Base-by-base conservation (phyloP, 768 basidiomycete species). In the Suillus americanus region DNA sequence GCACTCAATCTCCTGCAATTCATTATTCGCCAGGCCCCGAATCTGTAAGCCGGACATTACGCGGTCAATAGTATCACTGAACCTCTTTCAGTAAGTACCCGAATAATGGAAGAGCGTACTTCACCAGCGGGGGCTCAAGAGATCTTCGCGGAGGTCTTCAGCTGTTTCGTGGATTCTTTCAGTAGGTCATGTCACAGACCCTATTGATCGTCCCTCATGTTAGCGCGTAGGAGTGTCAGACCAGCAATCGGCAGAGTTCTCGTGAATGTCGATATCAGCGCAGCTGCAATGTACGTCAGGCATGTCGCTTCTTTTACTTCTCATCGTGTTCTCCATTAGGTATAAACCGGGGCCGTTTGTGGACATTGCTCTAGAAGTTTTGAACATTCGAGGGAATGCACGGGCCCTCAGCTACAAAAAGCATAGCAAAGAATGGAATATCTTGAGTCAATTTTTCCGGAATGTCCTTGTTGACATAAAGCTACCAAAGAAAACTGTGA, bases 1-100 rank as follows among this genome's bases (percentile, higher is more conserved):
- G 83, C 84, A 0, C 76, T 79, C 0, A 86, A 83, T 59, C 68
- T 86, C 7, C 65, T 86, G 0, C 84, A 86, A 62, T 73, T 86
- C 3, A 76, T 86, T 13, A 67, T 86, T 5, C 79, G 83, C 0
- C 84, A 86, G 62, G 79, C 73, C 0, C 77, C 80, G 0, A 85
- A 86, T 51, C 69, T 80, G 85, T 83, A 62, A 45, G 80, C 73
- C 18, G 20, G 30, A 50, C 37, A 38, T 54, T 55, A 33, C 48
- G 16, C 18, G 46, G 35, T 18, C 18, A 53, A 25, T 41, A 13
- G 14, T 56, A 12, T 40, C 23, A 43, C 67, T 59, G 23, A 61
- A 37, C 9, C 1, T 64, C 16, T 12, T 10, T 8, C 51, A 84
- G 84, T 12, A 73, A 77, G 51, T 74, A 82, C 59, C 77, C 80